Percentiles rank a stretch among this genome's conserved stretches.
Conservation (phyloP, 129 eudicot species). For the Helichrysum umbraculigerum region DNA sequence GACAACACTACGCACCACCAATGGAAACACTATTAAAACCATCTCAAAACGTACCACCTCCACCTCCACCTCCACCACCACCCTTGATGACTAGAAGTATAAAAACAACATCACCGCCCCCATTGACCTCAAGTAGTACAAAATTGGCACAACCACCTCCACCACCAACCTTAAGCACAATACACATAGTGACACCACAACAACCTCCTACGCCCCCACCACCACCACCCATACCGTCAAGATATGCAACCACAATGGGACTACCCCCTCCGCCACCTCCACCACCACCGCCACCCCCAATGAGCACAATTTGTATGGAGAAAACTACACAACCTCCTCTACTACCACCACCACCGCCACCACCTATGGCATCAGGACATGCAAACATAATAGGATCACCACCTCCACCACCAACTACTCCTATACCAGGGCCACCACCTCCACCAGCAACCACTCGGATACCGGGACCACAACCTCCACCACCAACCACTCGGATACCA, state of each 20-base stretch:
- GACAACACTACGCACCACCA: constrained; percentile 9
- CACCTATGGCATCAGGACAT: constrained; percentile 40
- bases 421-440: too few species aligned
- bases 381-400: background rate
- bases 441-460: too few species aligned
- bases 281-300: constrained; percentile 39
- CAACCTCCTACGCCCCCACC: too few species aligned
- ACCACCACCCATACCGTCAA: too few species aligned
- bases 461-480: too few species aligned
- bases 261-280: too few species aligned
- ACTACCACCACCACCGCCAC: constrained; percentile 32
- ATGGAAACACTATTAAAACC: constrained; percentile 26
- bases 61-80: constrained; percentile 38
- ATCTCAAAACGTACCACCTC: constrained; percentile 10
- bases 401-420: background rate
- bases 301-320: background rate
- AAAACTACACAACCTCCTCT: constrained; percentile 24
- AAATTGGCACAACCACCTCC: constrained; percentile 22
- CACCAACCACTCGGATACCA: too few species aligned
- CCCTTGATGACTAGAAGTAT: background rate
- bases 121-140: background rate
- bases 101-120: constrained; percentile 13
- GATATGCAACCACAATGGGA: too few species aligned
- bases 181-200: too few species aligned
- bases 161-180: too few species aligned